Conservation (phyloP, 2,329 filamentous ascomycete species). For the Trichoderma koningiopsis region DNA sequence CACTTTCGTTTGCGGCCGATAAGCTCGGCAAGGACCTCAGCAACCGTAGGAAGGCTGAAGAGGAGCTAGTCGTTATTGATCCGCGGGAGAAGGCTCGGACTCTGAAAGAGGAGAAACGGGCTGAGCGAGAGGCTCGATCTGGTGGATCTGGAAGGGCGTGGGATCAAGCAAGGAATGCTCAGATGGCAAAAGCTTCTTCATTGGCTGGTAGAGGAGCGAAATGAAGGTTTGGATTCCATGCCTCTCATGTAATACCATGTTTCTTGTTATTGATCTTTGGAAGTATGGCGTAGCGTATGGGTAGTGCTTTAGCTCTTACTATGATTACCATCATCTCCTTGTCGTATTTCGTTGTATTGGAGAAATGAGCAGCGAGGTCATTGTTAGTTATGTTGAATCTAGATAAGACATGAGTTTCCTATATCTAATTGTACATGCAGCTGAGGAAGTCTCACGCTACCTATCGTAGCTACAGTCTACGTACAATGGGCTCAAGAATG, state of each 20-base stretch:
- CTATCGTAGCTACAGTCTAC: not conserved
- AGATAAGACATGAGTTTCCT: not conserved
- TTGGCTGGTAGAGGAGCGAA: conserved; percentile 60
- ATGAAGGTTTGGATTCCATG: conserved; percentile 36
- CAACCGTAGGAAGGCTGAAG: conserved; percentile 88
- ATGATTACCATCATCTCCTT: not conserved
- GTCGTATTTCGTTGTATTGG: not conserved
- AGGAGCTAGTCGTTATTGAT: conserved; percentile 91
- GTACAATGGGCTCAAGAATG: not conserved
- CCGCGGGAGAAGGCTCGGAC: conserved; percentile 79
- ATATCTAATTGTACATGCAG: not conserved
- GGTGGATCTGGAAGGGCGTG: conserved; percentile 59
- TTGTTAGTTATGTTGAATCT: not conserved
- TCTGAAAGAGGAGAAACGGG: conserved; percentile 65
- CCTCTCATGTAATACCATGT: not conserved
- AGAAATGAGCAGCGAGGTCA: not conserved
- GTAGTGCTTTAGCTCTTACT: not conserved
- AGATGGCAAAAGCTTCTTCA: conserved; percentile 56
- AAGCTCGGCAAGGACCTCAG: conserved; percentile 87
- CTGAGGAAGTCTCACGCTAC: not conserved
- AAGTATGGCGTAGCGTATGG: conserved; percentile 7
- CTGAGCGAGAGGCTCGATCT: conserved; percentile 56
- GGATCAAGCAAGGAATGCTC: conserved; percentile 60
- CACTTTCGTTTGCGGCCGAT: conserved; percentile 84
- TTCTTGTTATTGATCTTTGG: not conserved